Base-by-base conservation (phyloP, 2,329 filamentous ascomycete species). In the Colletotrichum orchidophilum region DNA sequence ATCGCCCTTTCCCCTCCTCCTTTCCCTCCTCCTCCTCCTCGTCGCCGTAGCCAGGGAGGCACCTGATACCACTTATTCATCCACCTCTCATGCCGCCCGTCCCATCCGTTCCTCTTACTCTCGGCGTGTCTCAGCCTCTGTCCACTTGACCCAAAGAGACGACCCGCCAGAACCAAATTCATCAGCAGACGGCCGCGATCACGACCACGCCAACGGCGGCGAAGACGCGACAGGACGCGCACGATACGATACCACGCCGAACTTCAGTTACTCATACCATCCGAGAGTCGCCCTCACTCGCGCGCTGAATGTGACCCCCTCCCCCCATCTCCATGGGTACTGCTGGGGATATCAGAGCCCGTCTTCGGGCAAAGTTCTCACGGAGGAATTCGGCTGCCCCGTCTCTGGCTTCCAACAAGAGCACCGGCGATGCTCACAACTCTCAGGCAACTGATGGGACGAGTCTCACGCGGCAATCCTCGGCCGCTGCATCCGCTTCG, bases 281-380 rank as follows among this genome's bases (percentile, higher is more conserved):
- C 26, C 29, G 46, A 39, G 46, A 50, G 46, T 35, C 24, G 39
- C 63, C 27, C 50, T 50, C 49, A 67, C 55, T 31, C 63, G n/a
- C 55, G 35, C 39, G 50, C 29, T 50, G 57, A 53, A 61, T 62
- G 57, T 57, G 24, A 70, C 35, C 39, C 46, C n/a, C 39, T 29
- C 39, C 46, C n/a, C 39, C 18, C 39, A 46, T 46, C 18, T 18
- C 42, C 33, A 71, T 71, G 68, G 68, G 68, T 52, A 61, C 68
- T 53, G 84, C 83, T 70, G 75, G 77, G 46, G 83, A 86, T 73
- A 77, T 87, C 67, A 82, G 80, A 75, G 82, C 84, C 73, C 84
- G 84, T 73, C 81, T 87, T 75, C 82, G 83, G 77, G 83, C 84
- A 75, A 85, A 82, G 73, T 82, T 87, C 71, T 78, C 82, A 65